Evolutionary conservation across 2,329 filamentous ascomycete genomes (phyloP).

Genomic region (Setomelanomma holmii): DNA sequence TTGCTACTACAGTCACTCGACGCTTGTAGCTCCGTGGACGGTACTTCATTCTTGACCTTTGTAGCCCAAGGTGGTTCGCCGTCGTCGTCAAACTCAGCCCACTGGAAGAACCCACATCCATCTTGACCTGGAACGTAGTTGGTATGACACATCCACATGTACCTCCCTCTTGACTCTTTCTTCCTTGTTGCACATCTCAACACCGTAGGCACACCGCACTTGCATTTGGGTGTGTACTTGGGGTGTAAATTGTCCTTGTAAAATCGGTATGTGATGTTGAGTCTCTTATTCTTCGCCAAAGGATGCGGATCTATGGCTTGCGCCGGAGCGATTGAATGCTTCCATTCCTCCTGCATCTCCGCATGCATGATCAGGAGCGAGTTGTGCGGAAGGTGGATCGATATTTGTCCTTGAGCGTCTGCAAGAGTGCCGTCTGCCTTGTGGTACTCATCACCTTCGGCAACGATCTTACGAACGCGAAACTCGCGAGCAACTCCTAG

Average conservation of each 20-base stretch:
- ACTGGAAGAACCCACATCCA: slow-evolving; percentile 46
- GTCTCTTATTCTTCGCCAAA: slow-evolving; percentile 76
- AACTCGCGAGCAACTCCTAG: slow-evolving; percentile 94
- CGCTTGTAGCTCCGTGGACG: background rate
- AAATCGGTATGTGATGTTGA: slow-evolving; percentile 93
- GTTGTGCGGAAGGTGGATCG: slow-evolving; percentile 93
- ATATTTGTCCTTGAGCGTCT: slow-evolving; percentile 82
- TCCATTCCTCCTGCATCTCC: slow-evolving; percentile 98
- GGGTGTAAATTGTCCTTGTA: slow-evolving; percentile 83
- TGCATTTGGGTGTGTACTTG: slow-evolving; percentile 76
- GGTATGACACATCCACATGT: slow-evolving; percentile 94
- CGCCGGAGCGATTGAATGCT: slow-evolving; percentile 81
- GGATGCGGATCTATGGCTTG: slow-evolving; percentile 84
- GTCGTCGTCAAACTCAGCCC: slow-evolving; percentile 64
- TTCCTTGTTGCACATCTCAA: slow-evolving; percentile 82
- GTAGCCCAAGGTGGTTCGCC: slow-evolving; percentile 73
- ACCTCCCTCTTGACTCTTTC: slow-evolving; percentile 76
- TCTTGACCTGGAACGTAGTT: slow-evolving; percentile 71
- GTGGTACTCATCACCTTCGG: slow-evolving; percentile 59
- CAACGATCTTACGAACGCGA: slow-evolving; percentile 78
- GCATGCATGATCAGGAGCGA: slow-evolving; percentile 95
- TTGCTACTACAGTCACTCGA: background rate
- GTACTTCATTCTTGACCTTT: slow-evolving; percentile 1
- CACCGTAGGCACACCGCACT: slow-evolving; percentile 71
- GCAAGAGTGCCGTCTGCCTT: slow-evolving; percentile 50